These are phyloP conservation scores for Speleostelium caveatum DNA, from an alignment of 78 protist species.

Conservation along the genomic window DNA sequence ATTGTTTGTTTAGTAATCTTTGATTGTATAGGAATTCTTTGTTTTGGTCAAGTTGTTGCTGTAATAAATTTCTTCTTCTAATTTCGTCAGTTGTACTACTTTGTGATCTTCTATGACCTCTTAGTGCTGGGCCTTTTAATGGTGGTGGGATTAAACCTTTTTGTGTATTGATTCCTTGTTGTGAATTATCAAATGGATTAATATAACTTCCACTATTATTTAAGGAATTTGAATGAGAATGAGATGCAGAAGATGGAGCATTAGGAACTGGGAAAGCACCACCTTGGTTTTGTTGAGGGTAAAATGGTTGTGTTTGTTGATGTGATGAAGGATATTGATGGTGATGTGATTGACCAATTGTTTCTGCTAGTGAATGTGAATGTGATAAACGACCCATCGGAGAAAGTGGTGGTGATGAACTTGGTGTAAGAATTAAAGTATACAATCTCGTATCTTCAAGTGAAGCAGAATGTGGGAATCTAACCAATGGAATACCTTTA, in stretches of 20 bases:
- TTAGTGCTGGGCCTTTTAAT: not conserved
- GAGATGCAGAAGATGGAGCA: not conserved
- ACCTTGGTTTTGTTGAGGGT: not conserved
- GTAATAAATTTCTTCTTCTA: slow-evolving; percentile 62
- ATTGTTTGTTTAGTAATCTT: slow-evolving; percentile 7
- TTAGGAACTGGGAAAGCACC: not conserved
- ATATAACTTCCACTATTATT: not conserved
- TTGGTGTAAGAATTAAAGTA: slow-evolving; percentile 42
- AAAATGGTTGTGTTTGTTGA: not conserved
- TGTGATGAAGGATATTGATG: slow-evolving; percentile 9
- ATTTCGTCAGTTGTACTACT: slow-evolving; percentile 59
- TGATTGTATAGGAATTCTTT: slow-evolving; percentile 39
- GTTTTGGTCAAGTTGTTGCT: slow-evolving; percentile 69
- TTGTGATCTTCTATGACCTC: slow-evolving; percentile 73
- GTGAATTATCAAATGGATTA: slow-evolving; percentile 32
- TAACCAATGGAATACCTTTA: not conserved
- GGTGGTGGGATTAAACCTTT: slow-evolving; percentile 55
- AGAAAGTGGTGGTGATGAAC: slow-evolving; percentile 67
- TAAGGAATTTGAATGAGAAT: not conserved
- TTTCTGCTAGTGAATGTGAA: slow-evolving; percentile 10
- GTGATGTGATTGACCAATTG: not conserved
- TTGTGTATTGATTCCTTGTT: not conserved
- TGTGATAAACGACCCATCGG: slow-evolving; percentile 41
- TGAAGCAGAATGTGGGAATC: slow-evolving; percentile 76
- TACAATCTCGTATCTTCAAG: slow-evolving; percentile 62